phyloP scores from a whole-genome alignment of 352 stramenopile genomes.

The Thraustotheca clavata region DNA sequence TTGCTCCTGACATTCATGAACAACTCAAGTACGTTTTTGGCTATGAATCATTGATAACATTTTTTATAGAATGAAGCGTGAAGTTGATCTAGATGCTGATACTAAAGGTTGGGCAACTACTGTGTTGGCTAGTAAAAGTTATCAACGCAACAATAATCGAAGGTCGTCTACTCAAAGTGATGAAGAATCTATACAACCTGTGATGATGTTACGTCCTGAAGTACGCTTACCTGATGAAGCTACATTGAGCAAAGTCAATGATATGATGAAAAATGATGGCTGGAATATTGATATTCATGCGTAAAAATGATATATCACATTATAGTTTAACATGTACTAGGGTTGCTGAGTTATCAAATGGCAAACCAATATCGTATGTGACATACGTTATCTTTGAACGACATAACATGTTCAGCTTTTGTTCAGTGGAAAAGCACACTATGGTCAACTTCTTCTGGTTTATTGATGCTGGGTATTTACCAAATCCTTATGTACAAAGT shows the following conservation, averaged over 20 bases:
- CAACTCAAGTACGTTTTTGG: constrained; percentile 42
- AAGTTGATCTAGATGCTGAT: constrained; percentile 57
- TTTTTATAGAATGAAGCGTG: constrained; percentile 30
- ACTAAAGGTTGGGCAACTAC: constrained; percentile 74
- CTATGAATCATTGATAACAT: not conserved
- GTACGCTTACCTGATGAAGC: constrained; percentile 46
- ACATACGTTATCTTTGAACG: constrained; percentile 79
- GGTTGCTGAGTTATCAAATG: constrained; percentile 47
- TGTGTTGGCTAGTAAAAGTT: constrained; percentile 68
- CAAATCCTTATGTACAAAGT: constrained; percentile 73
- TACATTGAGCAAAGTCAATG: constrained; percentile 50
- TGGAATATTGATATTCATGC: constrained; percentile 68
- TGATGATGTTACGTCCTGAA: constrained; percentile 41
- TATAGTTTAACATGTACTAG: constrained; percentile 21
- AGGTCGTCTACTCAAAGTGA: constrained; percentile 16
- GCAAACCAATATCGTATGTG: constrained; percentile 72
- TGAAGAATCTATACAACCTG: constrained; percentile 14
- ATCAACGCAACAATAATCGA: constrained; percentile 43
- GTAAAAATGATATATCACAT: constrained; percentile 27
- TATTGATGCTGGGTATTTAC: constrained; percentile 69
- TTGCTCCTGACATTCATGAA: constrained; percentile 71
- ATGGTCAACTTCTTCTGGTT: constrained; percentile 77
- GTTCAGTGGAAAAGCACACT: constrained; percentile 58
- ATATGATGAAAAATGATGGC: constrained; percentile 62
- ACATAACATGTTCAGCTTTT: constrained; percentile 71